phyloP scores from a whole-genome alignment of 139 green algal species.

The Coccomyxa sp. region DNA sequence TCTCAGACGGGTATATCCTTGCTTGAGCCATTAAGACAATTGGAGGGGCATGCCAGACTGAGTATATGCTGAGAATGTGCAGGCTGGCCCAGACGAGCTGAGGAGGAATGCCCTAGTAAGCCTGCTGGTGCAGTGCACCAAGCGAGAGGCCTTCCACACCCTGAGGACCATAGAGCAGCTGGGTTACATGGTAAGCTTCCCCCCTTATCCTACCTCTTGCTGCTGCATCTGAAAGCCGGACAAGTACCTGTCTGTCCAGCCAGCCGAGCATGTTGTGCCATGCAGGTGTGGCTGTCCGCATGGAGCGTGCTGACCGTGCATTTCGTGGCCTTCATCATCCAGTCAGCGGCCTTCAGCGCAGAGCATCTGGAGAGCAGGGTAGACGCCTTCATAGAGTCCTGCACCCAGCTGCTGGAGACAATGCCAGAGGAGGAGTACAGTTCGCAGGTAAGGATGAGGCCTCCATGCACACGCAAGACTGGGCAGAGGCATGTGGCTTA shows the following conservation, averaged over 20 bases:
- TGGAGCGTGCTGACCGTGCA: slow-evolving; percentile 24
- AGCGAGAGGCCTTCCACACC: slow-evolving; percentile 78
- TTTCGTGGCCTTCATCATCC: slow-evolving; percentile 49
- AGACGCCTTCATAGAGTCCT: slow-evolving; percentile 54
- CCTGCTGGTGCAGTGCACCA: slow-evolving; percentile 72
- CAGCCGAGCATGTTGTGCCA: too few species aligned
- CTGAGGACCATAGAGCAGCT: slow-evolving; percentile 86
- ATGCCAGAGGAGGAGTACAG: too few species aligned
- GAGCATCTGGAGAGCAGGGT: slow-evolving; percentile 52
- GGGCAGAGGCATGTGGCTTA: too few species aligned
- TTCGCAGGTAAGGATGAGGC: not conserved
- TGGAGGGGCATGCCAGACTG: not conserved
- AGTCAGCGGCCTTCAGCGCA: slow-evolving; percentile 50
- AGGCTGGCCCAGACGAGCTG: slow-evolving; percentile 67
- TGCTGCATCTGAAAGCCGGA: too few species aligned
- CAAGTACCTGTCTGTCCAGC: too few species aligned
- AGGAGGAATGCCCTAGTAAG: slow-evolving; percentile 65
- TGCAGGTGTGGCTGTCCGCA: slow-evolving; percentile 5
- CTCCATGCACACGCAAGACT: not conserved
- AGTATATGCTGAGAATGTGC: slow-evolving; percentile 1
- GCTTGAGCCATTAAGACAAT: too few species aligned
- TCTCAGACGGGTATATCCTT: too few species aligned
- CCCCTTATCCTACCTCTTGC: too few species aligned
- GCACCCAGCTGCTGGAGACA: not conserved
- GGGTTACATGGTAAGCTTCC: slow-evolving; percentile 55